Base-by-base conservation (phyloP, 1,284 basidiomycete genomes). In the Quambalaria eucalypti region DNA sequence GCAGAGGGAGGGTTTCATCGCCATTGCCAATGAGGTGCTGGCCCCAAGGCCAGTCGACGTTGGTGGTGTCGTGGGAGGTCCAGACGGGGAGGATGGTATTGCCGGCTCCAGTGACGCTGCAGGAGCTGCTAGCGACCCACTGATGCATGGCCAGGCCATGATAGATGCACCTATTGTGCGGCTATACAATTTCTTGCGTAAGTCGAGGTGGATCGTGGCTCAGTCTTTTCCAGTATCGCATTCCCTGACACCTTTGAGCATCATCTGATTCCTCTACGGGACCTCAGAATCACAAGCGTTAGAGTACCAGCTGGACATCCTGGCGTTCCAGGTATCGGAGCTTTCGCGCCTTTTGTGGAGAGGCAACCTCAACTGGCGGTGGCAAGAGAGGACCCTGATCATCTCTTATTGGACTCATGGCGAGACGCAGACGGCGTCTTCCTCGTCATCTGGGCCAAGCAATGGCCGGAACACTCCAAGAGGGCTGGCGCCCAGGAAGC, bases 301-400 rank as follows among this genome's bases (percentile, higher is more conserved):
- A 8, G 61, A 71, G 30, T 71, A 73, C 29, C 71, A 69, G 52
- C 60, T 75, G 38, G 66, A 71, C 44, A 73, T 74, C 36, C 48
- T 75, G 26, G 56, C 66, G 19, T 62, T 63, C 28, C 73, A 75
- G 49, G 62, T 68, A 0, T 55, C 62, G 44, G 62, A 69, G 33
- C 58, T 71, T 10, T 50, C 56, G 23, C 58, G 62, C 1, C 57
- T 66, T 31, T 64, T 64, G 21, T 73, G 70, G 71, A 67, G 66
- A 6, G 48, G 51, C 12, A 65, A 61, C 21, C 48, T 74, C 7
- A 51, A 56, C 31, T 59, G 60, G 2, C 40, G 52, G 16, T 52
- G 57, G 44, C 52, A 57, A 7, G 52, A 62, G 1, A 56, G 64
- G 10, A 51, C 55, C 29, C 53, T 72, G 9, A 61, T 57, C 1